phyloP scores from a whole-genome alignment of 2,329 filamentous ascomycete genomes.

The Aspergillus piperis region DNA sequence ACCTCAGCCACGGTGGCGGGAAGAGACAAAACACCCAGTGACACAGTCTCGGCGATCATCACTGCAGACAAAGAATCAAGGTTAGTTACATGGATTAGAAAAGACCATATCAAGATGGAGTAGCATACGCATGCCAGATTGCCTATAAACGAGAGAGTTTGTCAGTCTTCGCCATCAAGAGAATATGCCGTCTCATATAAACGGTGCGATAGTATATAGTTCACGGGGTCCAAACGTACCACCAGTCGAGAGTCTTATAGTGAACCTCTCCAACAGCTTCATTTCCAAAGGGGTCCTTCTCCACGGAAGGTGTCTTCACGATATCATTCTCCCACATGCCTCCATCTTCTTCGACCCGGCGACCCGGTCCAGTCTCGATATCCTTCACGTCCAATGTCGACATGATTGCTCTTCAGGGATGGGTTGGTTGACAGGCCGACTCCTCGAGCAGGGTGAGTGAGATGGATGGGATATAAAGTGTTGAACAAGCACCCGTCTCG shows the following conservation, averaged over 20 bases:
- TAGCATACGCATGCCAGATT: constrained; percentile 39
- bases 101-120: background rate
- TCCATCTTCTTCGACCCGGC: constrained; percentile 4
- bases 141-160: constrained; percentile 31
- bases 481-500: background rate
- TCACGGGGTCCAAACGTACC: constrained; percentile 13
- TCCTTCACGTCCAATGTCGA: constrained; percentile 16
- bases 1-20: constrained; percentile 53
- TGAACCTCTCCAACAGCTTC: constrained; percentile 43
- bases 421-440: constrained; percentile 4
- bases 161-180: constrained; percentile 27
- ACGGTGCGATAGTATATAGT: background rate
- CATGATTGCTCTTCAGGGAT: background rate
- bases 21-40: constrained; percentile 57
- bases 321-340: constrained; percentile 11
- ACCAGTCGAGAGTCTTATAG: constrained; percentile 51
- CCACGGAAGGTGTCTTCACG: constrained; percentile 13
- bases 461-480: background rate
- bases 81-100: background rate
- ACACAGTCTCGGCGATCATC: constrained; percentile 60
- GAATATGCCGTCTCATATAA: too few species aligned
- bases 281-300: constrained; percentile 34
- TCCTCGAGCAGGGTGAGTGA: background rate
- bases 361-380: constrained; percentile 10
- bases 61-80: constrained; percentile 28